Base-by-base conservation (phyloP, 148 eudicot genomes). In the Chenopodium album region DNA sequence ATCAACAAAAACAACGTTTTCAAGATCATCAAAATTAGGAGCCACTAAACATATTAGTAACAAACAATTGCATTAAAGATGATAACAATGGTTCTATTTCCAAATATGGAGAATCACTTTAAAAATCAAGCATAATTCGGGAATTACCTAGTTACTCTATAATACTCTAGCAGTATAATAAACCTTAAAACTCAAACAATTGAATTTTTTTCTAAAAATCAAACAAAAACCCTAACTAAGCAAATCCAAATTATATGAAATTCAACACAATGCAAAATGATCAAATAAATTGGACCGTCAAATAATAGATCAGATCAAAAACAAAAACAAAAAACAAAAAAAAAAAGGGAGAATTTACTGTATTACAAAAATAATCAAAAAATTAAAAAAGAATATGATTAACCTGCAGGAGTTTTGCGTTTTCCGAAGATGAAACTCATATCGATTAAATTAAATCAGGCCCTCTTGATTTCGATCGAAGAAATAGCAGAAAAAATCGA, bases 371-470 rank as follows among this genome's bases (percentile, higher is more conserved):
- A 10, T 1, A 62, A 34, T 0, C 19, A 11, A 2, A 79, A 20
- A 19, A 46, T 6, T 26, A 23, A 44, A 56, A 67, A 26, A 47
- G 28, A 71, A 29, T 41, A 5, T 4, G 32, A 56, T 56, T 14
- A 76, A 93, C 98, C 98, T 93, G 98, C 97, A 29, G 98, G 98
- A 52, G 97, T 91, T 78, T 94, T 94, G 59, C 90, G 86, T 86
- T 93, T 90, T 73, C 98, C 97, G 82, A 94, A 94, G 70, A 94
- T 82, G 79, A 93, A 94, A 90, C 97, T 94, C 98, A 94, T 94
- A 67, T 75, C 84, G 22, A 59, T 28, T 22, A 4, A 29, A 9
- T 46, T 7, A 28, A 78, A 65, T 46, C 62, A 23, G 1, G 56
- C 8, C 19, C 26, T 23, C 4, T 52, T 71, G 20, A 5, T 32